Evolutionary conservation across 2,329 filamentous ascomycete species (phyloP), one percentile per base, ranked within the genome.

Genomic region (Coniosporium tulheliwenetii): DNA sequence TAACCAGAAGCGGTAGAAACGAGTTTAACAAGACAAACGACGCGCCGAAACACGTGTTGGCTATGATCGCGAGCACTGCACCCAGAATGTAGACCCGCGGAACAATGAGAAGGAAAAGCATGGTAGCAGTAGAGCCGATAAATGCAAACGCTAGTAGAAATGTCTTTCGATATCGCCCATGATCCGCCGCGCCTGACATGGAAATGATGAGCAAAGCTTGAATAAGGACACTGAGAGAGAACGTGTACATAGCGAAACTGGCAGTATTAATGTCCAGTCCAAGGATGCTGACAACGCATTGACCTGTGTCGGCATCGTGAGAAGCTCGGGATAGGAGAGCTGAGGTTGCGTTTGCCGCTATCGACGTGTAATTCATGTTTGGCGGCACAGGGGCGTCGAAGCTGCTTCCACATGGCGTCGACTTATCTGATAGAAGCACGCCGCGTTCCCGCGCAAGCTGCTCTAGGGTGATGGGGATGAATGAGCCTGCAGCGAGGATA

Each of bases 201-300:
- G 86, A 93, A 47, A 98, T 85, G 36, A 98, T 93, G 29, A 96
- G 65, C 26, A 96, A 62, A 1, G 87, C 83, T 58, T 98, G 91
- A 9, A 95, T 60, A 14, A 95, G 61, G 1, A 98, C 91, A 56
- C 85, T 93, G 53, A 93, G 68, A 43, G 86, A 93, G 61, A 98
- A 98, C 2, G 86, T 95, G 63, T 96, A 96, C 85, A 96, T 93
- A 57, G 86, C 89, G 59, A 96, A 95, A 59, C 84, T 93, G 31
- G 89, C 87, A 1, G 89, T 95, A 61, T 96, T 96, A 63, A 98
- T 80, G 53, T 93, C 80, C 44, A 82, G 60, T 5, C 89, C 89
- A 16, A 93, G 65, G 5, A 96, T 67, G 47, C 80, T 75, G 44
- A 96, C 77, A 44, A 96, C 68, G 55, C 91, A 98, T 57, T 93